Conservation (phyloP, 139 green algal species). For the Picochlorum sp. region DNA sequence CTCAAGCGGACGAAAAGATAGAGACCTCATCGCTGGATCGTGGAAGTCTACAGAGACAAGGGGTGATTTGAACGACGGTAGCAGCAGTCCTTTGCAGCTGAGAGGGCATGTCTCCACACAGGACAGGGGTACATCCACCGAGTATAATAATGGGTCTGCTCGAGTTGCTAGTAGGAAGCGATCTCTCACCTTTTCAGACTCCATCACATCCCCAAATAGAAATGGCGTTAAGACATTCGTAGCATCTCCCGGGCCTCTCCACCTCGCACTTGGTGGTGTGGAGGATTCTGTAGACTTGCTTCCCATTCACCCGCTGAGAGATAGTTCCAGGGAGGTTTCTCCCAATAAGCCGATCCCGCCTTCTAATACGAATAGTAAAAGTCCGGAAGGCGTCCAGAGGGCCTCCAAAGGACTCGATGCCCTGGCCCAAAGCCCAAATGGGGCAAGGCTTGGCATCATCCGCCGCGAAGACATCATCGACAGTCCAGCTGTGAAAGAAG, state of each 20-base stretch:
- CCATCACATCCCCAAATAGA: too few relatives aligned
- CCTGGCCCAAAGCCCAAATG: neutral
- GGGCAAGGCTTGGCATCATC: slow-evolving; percentile 5
- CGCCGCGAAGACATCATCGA: slow-evolving; percentile 12
- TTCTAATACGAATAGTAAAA: neutral
- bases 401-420: neutral
- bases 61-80: neutral
- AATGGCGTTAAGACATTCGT: too few relatives aligned
- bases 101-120: too few relatives aligned
- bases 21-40: too few relatives aligned
- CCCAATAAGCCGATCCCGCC: too few relatives aligned
- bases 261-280: neutral
- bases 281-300: slow-evolving; percentile 15
- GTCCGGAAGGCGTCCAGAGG: neutral
- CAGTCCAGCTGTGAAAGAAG: slow-evolving; percentile 24
- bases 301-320: slow-evolving; percentile 16
- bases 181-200: too few relatives aligned
- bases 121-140: too few relatives aligned
- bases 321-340: slow-evolving; percentile 1
- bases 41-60: too few relatives aligned
- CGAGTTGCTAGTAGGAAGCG: too few relatives aligned
- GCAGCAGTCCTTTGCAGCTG: neutral
- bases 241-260: neutral
- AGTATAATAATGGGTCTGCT: too few relatives aligned
- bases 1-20: neutral